Base-by-base conservation (phyloP, 2,329 filamentous ascomycete species). In the Curvularia spicifera region DNA sequence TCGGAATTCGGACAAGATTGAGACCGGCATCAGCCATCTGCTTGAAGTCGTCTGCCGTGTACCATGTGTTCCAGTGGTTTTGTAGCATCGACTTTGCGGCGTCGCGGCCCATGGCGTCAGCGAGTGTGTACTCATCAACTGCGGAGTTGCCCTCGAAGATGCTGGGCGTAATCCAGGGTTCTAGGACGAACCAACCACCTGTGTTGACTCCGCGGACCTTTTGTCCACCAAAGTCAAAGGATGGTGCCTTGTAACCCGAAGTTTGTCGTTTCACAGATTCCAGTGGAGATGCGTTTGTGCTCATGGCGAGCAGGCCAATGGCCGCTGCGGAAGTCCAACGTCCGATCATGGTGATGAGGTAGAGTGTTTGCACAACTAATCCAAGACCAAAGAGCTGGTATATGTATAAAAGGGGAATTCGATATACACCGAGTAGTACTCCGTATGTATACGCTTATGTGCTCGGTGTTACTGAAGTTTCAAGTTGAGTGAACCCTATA, bases 151-250 rank as follows among this genome's bases (percentile, higher is more conserved):
- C 79, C 46, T 85, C 81, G 65, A 87, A 88, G 56, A 88, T 78
- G 15, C 83, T 85, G 2, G 86, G 85, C 2, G 85, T 87, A 53
- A 88, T 87, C 85, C 85, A 87, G 15, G 85, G 85, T 74, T 88
- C 86, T 5, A 87, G 78, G 6, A 88, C 83, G 45, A 88, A 82
- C 85, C 86, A 88, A 31, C 87, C 87, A 52, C 87, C 86, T 5
- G 88, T 78, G 69, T 89, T 89, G 29, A 89, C 86, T 53, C 87
- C 87, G 12, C 85, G 83, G 42, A 89, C 82, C 67, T 85, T 87
- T 20, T 82, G 67, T 43, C 71, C 71, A 56, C 80, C 78, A 72
- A 85, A 87, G 66, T 83, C 73, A 64, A 87, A 87, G 33, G 80
- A 73, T 15, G 79, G 70, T 20, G 66, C 64, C 53, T 22, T 7